Base-by-base conservation (phyloP, 2,329 filamentous ascomycete genomes). In the Aspergillus ruber region DNA sequence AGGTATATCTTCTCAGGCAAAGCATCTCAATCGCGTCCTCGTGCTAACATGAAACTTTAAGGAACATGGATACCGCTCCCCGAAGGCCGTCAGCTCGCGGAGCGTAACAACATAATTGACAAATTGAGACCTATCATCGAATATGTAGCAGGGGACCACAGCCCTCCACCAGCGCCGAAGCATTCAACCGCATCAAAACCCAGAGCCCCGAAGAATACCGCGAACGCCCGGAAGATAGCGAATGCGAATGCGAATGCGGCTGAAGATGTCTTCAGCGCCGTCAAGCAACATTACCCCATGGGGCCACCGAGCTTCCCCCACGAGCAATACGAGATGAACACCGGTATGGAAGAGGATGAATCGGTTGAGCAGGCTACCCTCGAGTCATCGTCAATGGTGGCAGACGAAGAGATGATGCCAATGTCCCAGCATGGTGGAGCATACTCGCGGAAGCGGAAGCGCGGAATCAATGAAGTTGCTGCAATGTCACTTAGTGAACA, bases 31-130 rank as follows among this genome's bases (percentile, higher is more conserved):
- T 49, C 21, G 15, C 7, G 13, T n/a, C 21, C 12, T 25, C 9
- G 38, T 33, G 35, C 53, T 57, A 20, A 55, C 15, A 36, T 23
- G 3, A 21, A 21, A 27, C 25, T 35, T 10, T 4, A 4, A 90
- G 88, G 93, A 62, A 98, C 93, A 44, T 98, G 93, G 90, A 93
- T 98, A 43, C 93, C 93, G 6, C 80, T 98, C 6, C 78, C 84
- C 12, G 82, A 88, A 53, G 93, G 90, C 48, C 82, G 90, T 57
- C 74, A 81, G 52, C 82, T 98, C 29, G 93, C 93, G 32, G 83
- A 86, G 57, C 86, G 90, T 57, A 95, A 97, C 67, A 87, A 86
- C 54, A 80, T 95, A 45, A 83, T 90, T 57, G 85, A 94, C 38
- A 88, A 89, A 60, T 77, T 98, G 52, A 79, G 79, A 43, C 84